Percentiles rank a stretch among this genome's conserved stretches.
Conservation (phyloP, 1,284 basidiomycete species). For the Meira miltonrushii region DNA sequence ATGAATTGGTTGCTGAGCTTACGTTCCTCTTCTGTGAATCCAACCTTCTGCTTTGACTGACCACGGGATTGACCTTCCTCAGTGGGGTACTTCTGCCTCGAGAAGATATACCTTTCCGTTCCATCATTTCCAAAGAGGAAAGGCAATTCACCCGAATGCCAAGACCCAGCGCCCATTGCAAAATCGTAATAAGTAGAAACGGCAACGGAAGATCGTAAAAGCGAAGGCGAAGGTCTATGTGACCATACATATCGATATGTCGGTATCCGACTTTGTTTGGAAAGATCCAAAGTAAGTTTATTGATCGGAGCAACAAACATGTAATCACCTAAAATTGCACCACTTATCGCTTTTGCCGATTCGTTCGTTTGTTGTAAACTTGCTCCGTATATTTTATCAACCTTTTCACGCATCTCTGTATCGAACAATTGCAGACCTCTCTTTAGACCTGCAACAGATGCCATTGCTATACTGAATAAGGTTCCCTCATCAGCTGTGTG, state of each 20-base stretch:
- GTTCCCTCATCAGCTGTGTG: conserved; percentile 32
- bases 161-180: conserved; percentile 20
- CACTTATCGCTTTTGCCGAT: conserved; percentile 24
- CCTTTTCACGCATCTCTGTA: conserved; percentile 14
- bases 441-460: conserved; percentile 18
- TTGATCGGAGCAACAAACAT: conserved; percentile 29
- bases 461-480: conserved; percentile 32
- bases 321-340: conserved; percentile 30
- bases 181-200: conserved; percentile 18
- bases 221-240: conserved; percentile 18
- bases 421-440: conserved; percentile 18
- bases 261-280: conserved; percentile 6
- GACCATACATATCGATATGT: conserved; percentile 25
- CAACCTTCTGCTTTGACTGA: not conserved
- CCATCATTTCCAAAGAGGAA: conserved; percentile 26
- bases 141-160: conserved; percentile 28
- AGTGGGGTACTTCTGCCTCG: not conserved
- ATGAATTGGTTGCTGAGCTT: not conserved
- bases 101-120: conserved; percentile 11
- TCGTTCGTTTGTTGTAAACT: conserved; percentile 8
- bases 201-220: conserved; percentile 18
- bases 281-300: conserved; percentile 17
- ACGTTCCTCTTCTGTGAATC: conserved; percentile 6
- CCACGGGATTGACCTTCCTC: not conserved
- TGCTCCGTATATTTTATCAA: conserved; percentile 19